Conservation (phyloP, 306 rosid genomes). For the Astragalus glycyphyllos region DNA sequence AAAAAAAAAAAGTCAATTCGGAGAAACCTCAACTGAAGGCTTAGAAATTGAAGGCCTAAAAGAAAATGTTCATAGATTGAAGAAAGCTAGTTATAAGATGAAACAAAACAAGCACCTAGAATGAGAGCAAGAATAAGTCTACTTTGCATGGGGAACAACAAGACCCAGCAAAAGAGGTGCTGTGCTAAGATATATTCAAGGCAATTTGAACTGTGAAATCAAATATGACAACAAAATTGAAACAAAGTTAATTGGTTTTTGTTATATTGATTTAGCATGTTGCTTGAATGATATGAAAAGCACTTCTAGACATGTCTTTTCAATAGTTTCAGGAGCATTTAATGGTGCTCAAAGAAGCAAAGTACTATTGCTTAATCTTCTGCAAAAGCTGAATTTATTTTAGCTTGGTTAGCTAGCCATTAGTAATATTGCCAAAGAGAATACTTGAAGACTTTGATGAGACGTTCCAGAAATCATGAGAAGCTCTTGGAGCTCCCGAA, state of each 20-base stretch:
- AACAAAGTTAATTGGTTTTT: not conserved
- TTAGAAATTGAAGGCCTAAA: no score
- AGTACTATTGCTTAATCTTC: not conserved
- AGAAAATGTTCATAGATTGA: no score
- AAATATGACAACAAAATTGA: not conserved
- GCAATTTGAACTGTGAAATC: not conserved
- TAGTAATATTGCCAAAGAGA: constrained; percentile 2
- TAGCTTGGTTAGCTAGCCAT: not conserved
- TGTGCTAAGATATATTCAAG: not conserved
- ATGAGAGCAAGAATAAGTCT: no score
- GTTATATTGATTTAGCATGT: not conserved
- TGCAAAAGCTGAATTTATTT: not conserved
- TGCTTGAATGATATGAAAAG: not conserved
- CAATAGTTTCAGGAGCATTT: not conserved
- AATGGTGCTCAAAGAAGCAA: constrained; percentile 4
- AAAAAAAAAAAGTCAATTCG: no score
- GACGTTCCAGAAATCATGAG: no score
- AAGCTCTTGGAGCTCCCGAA: no score
- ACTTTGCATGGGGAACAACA: no score
- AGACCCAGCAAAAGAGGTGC: not conserved
- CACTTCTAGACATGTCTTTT: not conserved
- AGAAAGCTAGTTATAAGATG: no score
- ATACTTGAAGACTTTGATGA: not conserved
- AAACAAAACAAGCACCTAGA: no score
- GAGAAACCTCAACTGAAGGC: no score